A percentile compares a stretch with the other conserved stretches of the same genome.
These are phyloP conservation scores for Tuctoria greenei DNA, from an alignment of 176 grass and related monocot species.

Conservation along the genomic window DNA sequence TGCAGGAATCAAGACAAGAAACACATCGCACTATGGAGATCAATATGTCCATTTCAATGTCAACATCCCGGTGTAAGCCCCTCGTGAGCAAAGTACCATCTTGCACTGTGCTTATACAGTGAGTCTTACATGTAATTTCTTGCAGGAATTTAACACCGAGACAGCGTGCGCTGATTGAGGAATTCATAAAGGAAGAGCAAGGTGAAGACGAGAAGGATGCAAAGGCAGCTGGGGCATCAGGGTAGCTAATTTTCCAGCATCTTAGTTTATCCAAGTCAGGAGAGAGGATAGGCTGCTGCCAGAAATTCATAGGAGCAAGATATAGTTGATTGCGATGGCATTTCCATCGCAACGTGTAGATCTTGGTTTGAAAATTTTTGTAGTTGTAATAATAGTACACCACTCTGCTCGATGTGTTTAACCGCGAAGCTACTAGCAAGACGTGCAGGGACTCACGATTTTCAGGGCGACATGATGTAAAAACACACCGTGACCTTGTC, in stretches of 20 bases:
- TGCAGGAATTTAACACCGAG: conserved; percentile 77
- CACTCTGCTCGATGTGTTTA: background rate
- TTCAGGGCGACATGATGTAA: background rate
- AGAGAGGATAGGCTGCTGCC: conserved; percentile 54
- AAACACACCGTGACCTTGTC: conserved; percentile 16
- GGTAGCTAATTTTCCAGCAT: conserved; percentile 44
- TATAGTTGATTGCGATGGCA: conserved; percentile 41
- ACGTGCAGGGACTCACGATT: background rate
- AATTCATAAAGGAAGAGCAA: conserved; percentile 91
- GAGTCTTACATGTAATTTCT: background rate
- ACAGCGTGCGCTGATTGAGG: conserved; percentile 63
- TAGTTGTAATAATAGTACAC: conserved; percentile 42
- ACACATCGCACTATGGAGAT: conserved; percentile 63
- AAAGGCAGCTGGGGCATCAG: conserved; percentile 68
- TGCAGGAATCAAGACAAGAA: conserved; percentile 79
- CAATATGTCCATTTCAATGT: conserved; percentile 93
- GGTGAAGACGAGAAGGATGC: conserved; percentile 62
- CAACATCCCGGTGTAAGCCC: conserved; percentile 73
- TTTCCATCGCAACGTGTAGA: conserved; percentile 34
- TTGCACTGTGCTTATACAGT: background rate
- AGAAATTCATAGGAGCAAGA: conserved; percentile 39
- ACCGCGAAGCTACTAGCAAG: background rate
- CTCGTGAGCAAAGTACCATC: background rate
- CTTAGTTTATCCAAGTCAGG: conserved; percentile 1
- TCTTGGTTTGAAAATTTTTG: conserved; percentile 37